Percentiles rank a stretch among this genome's conserved stretches.
These are phyloP conservation scores for Fusarium gaditjirri DNA, from an alignment of 2,329 filamentous ascomycete species.

Conservation along the genomic window DNA sequence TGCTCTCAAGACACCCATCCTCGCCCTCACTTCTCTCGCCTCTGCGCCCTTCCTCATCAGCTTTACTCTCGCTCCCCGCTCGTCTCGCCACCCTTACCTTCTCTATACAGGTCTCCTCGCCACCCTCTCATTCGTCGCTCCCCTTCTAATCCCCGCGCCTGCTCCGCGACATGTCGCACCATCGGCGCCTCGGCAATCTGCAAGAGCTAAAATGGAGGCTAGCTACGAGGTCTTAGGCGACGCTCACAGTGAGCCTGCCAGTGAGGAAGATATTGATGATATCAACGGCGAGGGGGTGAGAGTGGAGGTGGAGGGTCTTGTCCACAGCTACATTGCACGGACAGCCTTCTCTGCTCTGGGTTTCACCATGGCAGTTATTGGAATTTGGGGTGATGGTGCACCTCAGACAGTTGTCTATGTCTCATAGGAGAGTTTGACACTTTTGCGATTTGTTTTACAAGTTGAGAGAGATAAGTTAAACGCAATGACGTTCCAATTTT, in stretches of 20 bases:
- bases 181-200: conserved; percentile 47
- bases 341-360: conserved; percentile 65
- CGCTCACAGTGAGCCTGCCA: conserved; percentile 59
- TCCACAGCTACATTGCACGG: conserved; percentile 64
- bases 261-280: conserved; percentile 62
- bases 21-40: conserved; percentile 74
- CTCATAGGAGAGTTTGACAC: conserved; percentile 38
- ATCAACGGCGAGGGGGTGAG: conserved; percentile 73
- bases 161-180: conserved; percentile 42
- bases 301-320: conserved; percentile 64
- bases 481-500: conserved; percentile 27
- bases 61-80: conserved; percentile 78
- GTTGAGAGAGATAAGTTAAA: conserved; percentile 32
- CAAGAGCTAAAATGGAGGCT: conserved; percentile 68
- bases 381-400: conserved; percentile 73
- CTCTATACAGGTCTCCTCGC: conserved; percentile 83
- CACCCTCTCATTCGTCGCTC: conserved; percentile 67
- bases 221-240: conserved; percentile 77
- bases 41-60: conserved; percentile 79
- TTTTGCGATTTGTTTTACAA: conserved; percentile 10
- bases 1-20: conserved; percentile 72
- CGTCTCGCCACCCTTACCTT: conserved; percentile 86
- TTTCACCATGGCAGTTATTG: conserved; percentile 70
- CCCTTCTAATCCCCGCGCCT: conserved; percentile 57
- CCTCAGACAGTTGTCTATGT: conserved; percentile 49